Evolutionary conservation across 1,139 yeast genomes (phyloP).

Genomic region (Magnusiomyces clavatus): DNA sequence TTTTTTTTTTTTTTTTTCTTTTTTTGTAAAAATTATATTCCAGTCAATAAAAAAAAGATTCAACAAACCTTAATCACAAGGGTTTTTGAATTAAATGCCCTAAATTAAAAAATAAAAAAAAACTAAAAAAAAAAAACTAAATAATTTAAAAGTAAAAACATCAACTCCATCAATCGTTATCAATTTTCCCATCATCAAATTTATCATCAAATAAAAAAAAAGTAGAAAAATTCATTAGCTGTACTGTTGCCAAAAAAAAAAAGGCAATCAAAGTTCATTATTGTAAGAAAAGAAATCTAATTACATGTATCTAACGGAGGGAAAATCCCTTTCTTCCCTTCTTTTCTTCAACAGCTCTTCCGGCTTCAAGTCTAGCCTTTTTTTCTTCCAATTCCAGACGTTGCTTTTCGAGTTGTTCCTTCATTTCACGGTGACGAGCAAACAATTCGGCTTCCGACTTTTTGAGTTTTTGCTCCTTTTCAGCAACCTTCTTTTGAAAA

Average conservation of each 20-base stretch:
- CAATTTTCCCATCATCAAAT: too few species aligned
- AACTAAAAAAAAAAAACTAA: background rate
- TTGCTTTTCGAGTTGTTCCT: conserved; percentile 85
- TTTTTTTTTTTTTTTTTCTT: too few species aligned
- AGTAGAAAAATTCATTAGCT: background rate
- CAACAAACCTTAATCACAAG: too few species aligned
- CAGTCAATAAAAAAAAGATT: too few species aligned
- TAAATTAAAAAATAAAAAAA: background rate
- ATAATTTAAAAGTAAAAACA: background rate
- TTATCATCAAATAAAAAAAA: background rate
- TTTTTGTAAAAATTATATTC: too few species aligned
- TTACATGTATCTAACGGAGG: conserved; percentile 32
- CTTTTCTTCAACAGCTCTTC: conserved; percentile 50
- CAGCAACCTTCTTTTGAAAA: conserved; percentile 93
- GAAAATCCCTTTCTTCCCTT: conserved; percentile 50
- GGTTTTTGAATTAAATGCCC: background rate
- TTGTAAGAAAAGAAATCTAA: too few species aligned
- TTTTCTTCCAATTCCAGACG: conserved; percentile 85
- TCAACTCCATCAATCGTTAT: background rate
- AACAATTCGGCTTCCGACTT: conserved; percentile 96
- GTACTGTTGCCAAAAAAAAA: background rate
- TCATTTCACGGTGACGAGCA: conserved; percentile 94
- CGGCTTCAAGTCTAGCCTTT: conserved; percentile 74
- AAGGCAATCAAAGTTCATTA: background rate
- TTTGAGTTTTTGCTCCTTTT: conserved; percentile 95